Base-by-base conservation (phyloP, 208 protist species). In the Sergeia podlipaevii region DNA sequence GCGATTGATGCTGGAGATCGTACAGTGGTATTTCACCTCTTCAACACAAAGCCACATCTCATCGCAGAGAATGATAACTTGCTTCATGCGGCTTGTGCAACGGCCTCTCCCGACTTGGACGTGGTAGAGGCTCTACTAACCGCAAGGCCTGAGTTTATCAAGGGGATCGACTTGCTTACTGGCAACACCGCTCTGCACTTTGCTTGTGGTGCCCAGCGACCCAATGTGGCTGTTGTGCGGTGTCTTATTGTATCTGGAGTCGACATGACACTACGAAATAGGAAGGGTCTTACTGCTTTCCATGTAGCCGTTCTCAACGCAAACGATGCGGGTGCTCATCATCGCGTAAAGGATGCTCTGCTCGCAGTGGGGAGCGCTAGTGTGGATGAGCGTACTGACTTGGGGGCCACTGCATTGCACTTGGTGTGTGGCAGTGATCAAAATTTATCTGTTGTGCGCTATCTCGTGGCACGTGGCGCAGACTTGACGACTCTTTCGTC, bases 171-270 rank as follows among this genome's bases (percentile, higher is more conserved):
- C 29, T 43, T 46, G 0, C 29, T 51, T 13, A 79, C 70, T 0
- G 70, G 70, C 4, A 72, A 63, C 48, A 63, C 76, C n/a, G 63
- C 65, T 5, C 60, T 84, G 33, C 70, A 84, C 55, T 55, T 65
- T 15, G 70, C 67, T 30, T 84, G 76, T 42, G 57, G 26, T 8
- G 60, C 65, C 0, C 30, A 33, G 23, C 41, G 60, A n/a, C 67
- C 72, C 3, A 39, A 53, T 37, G 41, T 30, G 3, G 32, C 46
- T 1, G 64, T 73, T 15, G 48, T 84, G 27, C 56, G 59, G 39
- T 24, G 42, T 36, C 64, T 84, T 15, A 30, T 84, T 18, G 15
- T 70, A 11, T 1, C 34, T 21, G 66, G 67, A 0, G 58, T 54
- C 0, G 26, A 45, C 0, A 28, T 44, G 2, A 0, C 34, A 21